A percentile compares a stretch with the other conserved stretches of the same genome.
phyloP scores from a whole-genome alignment of 2,329 filamentous ascomycete species.

The Alternaria sp. region DNA sequence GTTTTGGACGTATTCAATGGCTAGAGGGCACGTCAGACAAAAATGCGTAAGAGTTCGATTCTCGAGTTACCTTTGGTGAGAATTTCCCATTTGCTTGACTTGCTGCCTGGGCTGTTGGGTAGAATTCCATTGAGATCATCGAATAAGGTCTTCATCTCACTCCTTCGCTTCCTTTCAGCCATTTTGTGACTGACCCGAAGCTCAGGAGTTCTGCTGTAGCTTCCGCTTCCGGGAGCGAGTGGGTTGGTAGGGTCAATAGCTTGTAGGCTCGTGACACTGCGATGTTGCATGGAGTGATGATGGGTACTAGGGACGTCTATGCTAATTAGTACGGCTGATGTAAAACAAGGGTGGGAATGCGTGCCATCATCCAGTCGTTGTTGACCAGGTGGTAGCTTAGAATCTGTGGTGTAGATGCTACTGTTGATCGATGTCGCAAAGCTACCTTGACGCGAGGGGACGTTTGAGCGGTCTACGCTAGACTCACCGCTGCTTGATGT shows the following conservation, averaged over 20 bases:
- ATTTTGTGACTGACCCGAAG: conserved; percentile 85
- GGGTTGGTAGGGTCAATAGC: conserved; percentile 65
- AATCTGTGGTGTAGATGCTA: conserved; percentile 80
- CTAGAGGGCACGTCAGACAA: conserved; percentile 40
- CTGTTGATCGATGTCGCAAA: conserved; percentile 80
- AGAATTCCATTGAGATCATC: conserved; percentile 80
- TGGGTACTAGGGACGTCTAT: conserved; percentile 62
- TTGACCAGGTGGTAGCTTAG: conserved; percentile 74
- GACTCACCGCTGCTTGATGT: conserved; percentile 59
- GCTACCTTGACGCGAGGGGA: conserved; percentile 76
- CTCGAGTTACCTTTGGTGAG: conserved; percentile 76
- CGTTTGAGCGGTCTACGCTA: conserved; percentile 59
- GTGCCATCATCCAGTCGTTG: conserved; percentile 72
- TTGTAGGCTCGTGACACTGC: conserved; percentile 71
- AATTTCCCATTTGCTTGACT: conserved; percentile 91
- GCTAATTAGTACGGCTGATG: conserved; percentile 31
- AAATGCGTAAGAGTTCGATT: not conserved
- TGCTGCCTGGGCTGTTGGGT: conserved; percentile 81
- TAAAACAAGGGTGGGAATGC: conserved; percentile 19
- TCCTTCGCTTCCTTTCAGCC: conserved; percentile 81
- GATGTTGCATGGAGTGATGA: conserved; percentile 79
- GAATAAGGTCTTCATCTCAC: conserved; percentile 89
- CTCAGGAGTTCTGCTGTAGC: conserved; percentile 84
- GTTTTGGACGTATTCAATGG: conserved; percentile 60
- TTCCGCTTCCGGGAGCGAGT: conserved; percentile 67